Percentiles rank a stretch among this genome's conserved stretches.
Evolutionary conservation across 768 basidiomycete species (phyloP).

Genomic region (Naganishia vaughanmartiniae): DNA sequence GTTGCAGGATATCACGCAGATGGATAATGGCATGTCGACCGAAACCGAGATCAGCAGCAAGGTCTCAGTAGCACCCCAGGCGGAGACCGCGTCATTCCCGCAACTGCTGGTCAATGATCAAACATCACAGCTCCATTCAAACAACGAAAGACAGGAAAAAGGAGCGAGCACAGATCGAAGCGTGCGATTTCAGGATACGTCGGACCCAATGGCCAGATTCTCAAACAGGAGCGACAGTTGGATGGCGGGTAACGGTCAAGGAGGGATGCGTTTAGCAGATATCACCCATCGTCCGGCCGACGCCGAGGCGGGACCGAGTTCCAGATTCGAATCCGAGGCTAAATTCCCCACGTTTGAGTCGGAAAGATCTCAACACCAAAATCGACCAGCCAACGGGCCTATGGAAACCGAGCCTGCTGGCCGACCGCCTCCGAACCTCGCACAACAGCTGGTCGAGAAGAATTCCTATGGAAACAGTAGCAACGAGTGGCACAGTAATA

Average conservation of each 20-base stretch:
- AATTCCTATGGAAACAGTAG: neutral
- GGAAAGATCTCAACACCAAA: neutral
- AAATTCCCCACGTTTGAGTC: neutral
- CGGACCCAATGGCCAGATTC: neutral
- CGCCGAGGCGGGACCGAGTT: neutral
- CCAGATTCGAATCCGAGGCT: neutral
- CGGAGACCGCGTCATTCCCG: neutral
- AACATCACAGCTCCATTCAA: neutral
- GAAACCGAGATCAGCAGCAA: neutral
- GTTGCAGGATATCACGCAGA: neutral
- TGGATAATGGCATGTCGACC: neutral
- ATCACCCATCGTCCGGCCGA: neutral
- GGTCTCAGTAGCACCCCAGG: neutral
- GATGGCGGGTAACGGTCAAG: neutral
- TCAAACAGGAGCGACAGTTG: neutral
- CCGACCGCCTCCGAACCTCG: too few relatives aligned
- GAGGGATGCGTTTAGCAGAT: conserved; percentile 11
- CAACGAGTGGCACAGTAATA: neutral
- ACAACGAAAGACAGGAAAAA: neutral
- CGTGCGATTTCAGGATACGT: neutral
- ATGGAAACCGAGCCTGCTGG: neutral
- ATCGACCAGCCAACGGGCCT: neutral
- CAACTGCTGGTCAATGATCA: neutral
- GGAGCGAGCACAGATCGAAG: neutral
- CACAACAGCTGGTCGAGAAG: neutral